Evolutionary conservation across 768 basidiomycete species (phyloP).

Genomic region (Kwoniella sp.): DNA sequence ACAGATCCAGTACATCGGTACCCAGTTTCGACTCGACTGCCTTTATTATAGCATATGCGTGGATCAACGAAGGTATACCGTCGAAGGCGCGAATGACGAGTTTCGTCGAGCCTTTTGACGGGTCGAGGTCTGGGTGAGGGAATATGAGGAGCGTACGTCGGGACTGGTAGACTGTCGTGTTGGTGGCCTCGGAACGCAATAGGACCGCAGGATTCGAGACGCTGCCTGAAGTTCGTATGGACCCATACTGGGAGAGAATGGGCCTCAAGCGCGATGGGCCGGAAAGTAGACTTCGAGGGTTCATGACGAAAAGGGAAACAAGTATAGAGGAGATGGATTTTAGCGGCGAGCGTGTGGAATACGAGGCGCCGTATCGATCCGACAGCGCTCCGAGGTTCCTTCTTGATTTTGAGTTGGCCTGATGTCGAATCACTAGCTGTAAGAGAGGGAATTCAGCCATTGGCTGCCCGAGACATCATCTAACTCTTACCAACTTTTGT

Average conservation of each 20-base stretch:
- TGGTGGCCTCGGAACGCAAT: background rate
- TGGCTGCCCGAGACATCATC: too few relatives aligned
- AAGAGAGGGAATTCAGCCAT: too few relatives aligned
- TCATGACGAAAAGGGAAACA: conserved; percentile 12
- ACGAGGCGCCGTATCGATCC: too few relatives aligned
- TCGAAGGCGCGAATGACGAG: conserved; percentile 21
- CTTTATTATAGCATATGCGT: conserved; percentile 38
- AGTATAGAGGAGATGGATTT: too few relatives aligned
- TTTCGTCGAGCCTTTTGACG: conserved; percentile 26
- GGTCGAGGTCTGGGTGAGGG: conserved; percentile 30
- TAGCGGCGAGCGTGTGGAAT: too few relatives aligned
- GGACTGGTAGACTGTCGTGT: background rate
- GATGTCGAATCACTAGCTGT: too few relatives aligned
- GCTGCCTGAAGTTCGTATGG: background rate
- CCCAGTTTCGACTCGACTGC: conserved; percentile 37
- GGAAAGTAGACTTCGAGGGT: conserved; percentile 13
- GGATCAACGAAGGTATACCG: conserved; percentile 25
- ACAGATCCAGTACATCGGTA: conserved; percentile 25
- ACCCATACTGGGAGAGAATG: background rate
- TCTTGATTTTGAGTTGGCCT: too few relatives aligned
- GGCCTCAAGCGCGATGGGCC: conserved; percentile 16
- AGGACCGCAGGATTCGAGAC: background rate
- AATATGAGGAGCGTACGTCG: conserved; percentile 15
- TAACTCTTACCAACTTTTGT: too few relatives aligned
- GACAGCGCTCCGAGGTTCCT: too few relatives aligned